phyloP scores from a whole-genome alignment of 768 basidiomycete genomes.

The Collybia nuda region DNA sequence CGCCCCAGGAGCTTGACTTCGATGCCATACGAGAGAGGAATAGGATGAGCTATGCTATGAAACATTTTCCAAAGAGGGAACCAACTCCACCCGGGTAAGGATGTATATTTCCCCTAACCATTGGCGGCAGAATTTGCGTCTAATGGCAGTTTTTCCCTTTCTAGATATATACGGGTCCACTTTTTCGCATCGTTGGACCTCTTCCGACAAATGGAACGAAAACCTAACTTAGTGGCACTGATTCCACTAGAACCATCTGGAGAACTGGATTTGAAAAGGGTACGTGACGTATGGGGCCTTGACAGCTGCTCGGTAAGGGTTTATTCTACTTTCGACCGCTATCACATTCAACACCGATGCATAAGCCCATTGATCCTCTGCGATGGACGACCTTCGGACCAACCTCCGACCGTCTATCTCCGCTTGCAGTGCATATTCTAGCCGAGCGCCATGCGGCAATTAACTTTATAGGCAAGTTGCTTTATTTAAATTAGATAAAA shows the following conservation, averaged over 20 bases:
- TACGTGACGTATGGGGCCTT: conserved; percentile 18
- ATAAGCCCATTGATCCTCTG: conserved; percentile 16
- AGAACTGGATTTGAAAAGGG: conserved; percentile 11
- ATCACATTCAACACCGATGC: not conserved
- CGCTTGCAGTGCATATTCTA: conserved; percentile 14
- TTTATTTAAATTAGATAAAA: not conserved
- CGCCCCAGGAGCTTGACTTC: conserved; percentile 6
- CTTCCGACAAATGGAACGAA: conserved; percentile 2
- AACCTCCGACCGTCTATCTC: conserved; percentile 12
- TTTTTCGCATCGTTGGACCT: conserved; percentile 10
- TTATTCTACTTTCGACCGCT: not conserved
- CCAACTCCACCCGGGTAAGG: conserved; percentile 14
- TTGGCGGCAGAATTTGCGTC: not conserved
- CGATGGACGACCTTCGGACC: conserved; percentile 15
- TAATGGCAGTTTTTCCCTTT: not conserved
- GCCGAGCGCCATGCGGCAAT: conserved; percentile 13
- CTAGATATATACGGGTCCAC: conserved; percentile 16
- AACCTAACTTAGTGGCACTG: conserved; percentile 14
- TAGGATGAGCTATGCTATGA: not conserved
- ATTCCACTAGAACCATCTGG: conserved; percentile 17
- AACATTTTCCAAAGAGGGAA: not conserved
- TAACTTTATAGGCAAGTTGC: conserved; percentile 14
- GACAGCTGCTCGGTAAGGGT: conserved; percentile 15
- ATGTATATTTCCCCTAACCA: not conserved
- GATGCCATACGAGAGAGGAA: conserved; percentile 1